Evolutionary conservation across 805 yeast species (phyloP).

Genomic region (Kodamaea leandrae): DNA sequence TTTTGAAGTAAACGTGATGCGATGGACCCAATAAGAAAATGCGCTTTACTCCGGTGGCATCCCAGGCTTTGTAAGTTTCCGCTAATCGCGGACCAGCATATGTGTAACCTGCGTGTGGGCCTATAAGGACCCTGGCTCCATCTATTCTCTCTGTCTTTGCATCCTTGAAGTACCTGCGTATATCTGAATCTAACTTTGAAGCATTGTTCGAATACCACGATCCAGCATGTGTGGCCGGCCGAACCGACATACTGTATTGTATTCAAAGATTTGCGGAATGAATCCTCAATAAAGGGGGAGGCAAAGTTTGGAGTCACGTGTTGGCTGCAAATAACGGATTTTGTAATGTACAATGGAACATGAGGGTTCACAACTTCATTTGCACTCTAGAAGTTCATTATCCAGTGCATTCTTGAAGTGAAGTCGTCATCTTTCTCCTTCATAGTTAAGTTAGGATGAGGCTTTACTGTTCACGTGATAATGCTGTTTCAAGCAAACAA

Average conservation of each 20-base stretch:
- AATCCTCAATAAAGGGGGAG: neutral
- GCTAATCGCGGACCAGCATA: constrained; percentile 80
- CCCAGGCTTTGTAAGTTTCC: constrained; percentile 72
- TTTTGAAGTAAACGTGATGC: constrained; percentile 79
- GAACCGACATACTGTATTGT: constrained; percentile 20
- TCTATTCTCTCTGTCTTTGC: constrained; percentile 29
- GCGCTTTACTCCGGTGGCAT: constrained; percentile 51
- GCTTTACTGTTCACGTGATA: no score
- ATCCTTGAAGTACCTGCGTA: constrained; percentile 45
- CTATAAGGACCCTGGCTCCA: constrained; percentile 42
- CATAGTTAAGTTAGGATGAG: no score
- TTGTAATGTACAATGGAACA: no score
- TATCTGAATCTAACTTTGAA: constrained; percentile 44
- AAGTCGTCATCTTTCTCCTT: no score
- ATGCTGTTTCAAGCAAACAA: no score
- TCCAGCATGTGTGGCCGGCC: constrained; percentile 87
- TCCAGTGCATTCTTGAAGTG: no score
- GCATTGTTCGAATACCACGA: constrained; percentile 71
- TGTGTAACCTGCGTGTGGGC: constrained; percentile 84
- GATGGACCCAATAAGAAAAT: constrained; percentile 90
- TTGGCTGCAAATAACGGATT: neutral
- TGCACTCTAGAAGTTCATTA: no score
- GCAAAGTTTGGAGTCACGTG: neutral
- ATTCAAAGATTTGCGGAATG: neutral
- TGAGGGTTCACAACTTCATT: no score